Conservation (phyloP, 73 alveolate species). For the Paraurostyla sp. region DNA sequence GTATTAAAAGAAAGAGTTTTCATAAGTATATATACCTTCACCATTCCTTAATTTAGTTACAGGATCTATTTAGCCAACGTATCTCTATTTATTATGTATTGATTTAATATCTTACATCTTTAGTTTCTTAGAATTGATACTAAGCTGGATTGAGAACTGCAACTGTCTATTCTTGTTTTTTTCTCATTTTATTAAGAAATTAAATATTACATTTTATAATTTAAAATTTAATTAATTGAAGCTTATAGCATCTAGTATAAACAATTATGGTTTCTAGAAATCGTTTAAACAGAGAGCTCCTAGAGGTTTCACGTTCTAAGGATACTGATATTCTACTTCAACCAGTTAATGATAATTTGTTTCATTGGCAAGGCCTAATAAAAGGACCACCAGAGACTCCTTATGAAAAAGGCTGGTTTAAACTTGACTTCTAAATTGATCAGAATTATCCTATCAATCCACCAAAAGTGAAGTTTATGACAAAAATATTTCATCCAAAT, state of each 20-base stretch:
- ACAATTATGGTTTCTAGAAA: conserved; percentile 27
- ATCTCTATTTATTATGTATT: not conserved
- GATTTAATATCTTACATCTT: not conserved
- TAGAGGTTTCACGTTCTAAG: not conserved
- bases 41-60: conserved; percentile 71
- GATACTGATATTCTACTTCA: conserved; percentile 15
- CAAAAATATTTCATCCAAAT: conserved; percentile 97
- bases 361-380: conserved; percentile 89
- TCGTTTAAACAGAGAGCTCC: conserved; percentile 27
- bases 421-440: conserved; percentile 85
- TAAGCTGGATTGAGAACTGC: not conserved
- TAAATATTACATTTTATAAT: not conserved
- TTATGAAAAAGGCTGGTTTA: conserved; percentile 86
- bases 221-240: too few species aligned
- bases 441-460: conserved; percentile 93
- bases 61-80: conserved; percentile 70
- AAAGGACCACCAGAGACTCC: conserved; percentile 94
- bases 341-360: conserved; percentile 71
- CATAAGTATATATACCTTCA: conserved; percentile 60
- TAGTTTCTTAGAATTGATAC: not conserved
- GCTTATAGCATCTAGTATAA: too few species aligned
- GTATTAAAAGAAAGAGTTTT: conserved; percentile 69
- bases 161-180: not conserved
- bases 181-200: not conserved
- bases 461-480: conserved; percentile 91